Evolutionary conservation across 140 eudicot species (phyloP).

Genomic region (Oenanthe javanica): DNA sequence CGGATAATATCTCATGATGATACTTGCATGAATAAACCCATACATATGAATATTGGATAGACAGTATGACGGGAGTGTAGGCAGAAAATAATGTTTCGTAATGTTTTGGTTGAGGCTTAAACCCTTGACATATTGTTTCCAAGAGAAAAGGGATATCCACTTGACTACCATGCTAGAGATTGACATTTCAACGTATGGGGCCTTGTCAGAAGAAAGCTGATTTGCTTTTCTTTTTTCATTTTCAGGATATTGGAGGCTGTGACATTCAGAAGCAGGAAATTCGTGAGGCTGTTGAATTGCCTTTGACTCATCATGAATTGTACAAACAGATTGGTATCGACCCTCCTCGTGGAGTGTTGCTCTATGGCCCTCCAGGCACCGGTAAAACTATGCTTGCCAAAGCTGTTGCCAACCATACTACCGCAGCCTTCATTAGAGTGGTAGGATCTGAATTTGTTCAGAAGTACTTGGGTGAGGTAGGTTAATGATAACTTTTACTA

Average conservation of each 20-base stretch:
- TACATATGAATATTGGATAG: too few relatives aligned
- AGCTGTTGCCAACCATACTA: constrained; percentile 91
- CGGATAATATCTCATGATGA: too few relatives aligned
- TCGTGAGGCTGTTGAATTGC: constrained; percentile 95
- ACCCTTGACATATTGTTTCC: not conserved
- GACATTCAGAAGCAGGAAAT: constrained; percentile 98
- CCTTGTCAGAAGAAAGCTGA: not conserved
- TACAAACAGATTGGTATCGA: constrained; percentile 95
- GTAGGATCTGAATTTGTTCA: constrained; percentile 98
- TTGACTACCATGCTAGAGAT: not conserved
- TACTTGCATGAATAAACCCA: not conserved
- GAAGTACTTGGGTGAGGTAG: constrained; percentile 93
- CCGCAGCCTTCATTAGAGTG: constrained; percentile 95
- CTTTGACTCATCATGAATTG: constrained; percentile 87
- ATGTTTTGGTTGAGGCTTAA: too few relatives aligned
- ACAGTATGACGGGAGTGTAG: too few relatives aligned
- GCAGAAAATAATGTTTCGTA: too few relatives aligned
- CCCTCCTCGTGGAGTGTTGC: constrained; percentile 96
- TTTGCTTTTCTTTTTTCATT: not conserved
- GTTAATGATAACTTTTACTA: constrained; percentile 5
- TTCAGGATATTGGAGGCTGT: constrained; percentile 95
- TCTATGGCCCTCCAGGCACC: constrained; percentile 98
- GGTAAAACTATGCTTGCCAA: constrained; percentile 98
- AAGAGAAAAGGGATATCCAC: not conserved
- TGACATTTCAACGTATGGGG: not conserved